These are phyloP conservation scores for Epichloe typhina DNA, from an alignment of 2,329 filamentous ascomycete species.

Conservation along the genomic window DNA sequence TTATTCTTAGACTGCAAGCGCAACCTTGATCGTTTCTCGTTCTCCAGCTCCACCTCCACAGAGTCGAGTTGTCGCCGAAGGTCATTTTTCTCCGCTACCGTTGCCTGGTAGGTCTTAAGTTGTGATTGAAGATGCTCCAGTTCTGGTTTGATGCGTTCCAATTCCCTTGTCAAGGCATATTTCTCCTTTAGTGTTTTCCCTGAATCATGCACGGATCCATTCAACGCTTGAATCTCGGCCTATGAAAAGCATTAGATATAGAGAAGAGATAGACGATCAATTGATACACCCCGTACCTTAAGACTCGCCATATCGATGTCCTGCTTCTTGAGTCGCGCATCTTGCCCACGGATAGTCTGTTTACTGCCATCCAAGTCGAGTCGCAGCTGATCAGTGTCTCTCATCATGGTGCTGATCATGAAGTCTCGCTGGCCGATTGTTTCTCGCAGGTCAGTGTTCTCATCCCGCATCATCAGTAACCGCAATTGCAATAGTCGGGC, in stretches of 20 bases:
- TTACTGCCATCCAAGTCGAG: conserved; percentile 30
- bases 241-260: conserved; percentile 20
- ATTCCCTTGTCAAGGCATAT: conserved; percentile 36
- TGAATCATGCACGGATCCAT: conserved; percentile 53
- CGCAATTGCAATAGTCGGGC: conserved; percentile 56
- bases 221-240: conserved; percentile 60
- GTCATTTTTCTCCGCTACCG: conserved; percentile 66
- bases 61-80: conserved; percentile 66
- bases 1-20: conserved; percentile 17
- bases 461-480: conserved; percentile 58
- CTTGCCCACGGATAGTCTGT: conserved; percentile 30
- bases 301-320: conserved; percentile 33
- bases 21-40: conserved; percentile 42
- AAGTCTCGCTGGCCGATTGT: conserved; percentile 47
- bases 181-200: conserved; percentile 53
- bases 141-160: conserved; percentile 40
- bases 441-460: conserved; percentile 55
- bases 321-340: conserved; percentile 34
- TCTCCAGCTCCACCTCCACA: conserved; percentile 69
- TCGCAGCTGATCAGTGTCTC: conserved; percentile 26
- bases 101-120: conserved; percentile 46
- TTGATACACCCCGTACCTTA: conserved; percentile 24
- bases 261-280: neutral
- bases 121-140: conserved; percentile 43
- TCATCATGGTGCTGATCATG: conserved; percentile 36